Evolutionary conservation across 768 basidiomycete species (phyloP).

Genomic region (Suillus fuscotomentosus): DNA sequence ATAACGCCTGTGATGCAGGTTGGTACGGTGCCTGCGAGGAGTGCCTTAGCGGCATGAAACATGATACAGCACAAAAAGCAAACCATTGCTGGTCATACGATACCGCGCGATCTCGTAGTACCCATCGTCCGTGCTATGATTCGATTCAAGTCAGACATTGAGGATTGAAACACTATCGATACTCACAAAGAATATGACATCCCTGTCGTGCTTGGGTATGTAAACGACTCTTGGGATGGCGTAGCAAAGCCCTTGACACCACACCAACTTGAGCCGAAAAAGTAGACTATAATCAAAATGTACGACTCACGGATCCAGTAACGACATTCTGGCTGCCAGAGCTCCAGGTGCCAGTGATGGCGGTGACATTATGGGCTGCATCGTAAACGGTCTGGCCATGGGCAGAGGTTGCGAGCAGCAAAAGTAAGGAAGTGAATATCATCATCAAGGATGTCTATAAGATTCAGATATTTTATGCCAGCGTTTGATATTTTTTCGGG

Average conservation of each 20-base stretch:
- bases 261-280: constrained; percentile 8
- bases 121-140: constrained; percentile 59
- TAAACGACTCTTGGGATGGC: constrained; percentile 80
- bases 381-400: constrained; percentile 43
- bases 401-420: constrained; percentile 29
- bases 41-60: background rate
- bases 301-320: constrained; percentile 75
- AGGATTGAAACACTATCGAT: background rate
- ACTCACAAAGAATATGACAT: constrained; percentile 87
- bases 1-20: constrained; percentile 88
- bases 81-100: constrained; percentile 86
- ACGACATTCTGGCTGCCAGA: constrained; percentile 73
- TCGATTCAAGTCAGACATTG: constrained; percentile 5
- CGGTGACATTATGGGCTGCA: constrained; percentile 61
- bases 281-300: background rate
- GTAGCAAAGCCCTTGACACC: constrained; percentile 72
- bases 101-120: constrained; percentile 92
- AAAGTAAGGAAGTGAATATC: constrained; percentile 23
- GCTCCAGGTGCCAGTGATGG: constrained; percentile 81
- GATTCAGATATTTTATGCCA: background rate
- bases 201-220: constrained; percentile 82
- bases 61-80: constrained; percentile 14
- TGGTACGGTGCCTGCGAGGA: constrained; percentile 64
- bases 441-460: constrained; percentile 15
- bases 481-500: background rate